These are phyloP conservation scores for Rhodamnia rubescens DNA, from an alignment of 345 rosid genomes.

Conservation along the genomic window DNA sequence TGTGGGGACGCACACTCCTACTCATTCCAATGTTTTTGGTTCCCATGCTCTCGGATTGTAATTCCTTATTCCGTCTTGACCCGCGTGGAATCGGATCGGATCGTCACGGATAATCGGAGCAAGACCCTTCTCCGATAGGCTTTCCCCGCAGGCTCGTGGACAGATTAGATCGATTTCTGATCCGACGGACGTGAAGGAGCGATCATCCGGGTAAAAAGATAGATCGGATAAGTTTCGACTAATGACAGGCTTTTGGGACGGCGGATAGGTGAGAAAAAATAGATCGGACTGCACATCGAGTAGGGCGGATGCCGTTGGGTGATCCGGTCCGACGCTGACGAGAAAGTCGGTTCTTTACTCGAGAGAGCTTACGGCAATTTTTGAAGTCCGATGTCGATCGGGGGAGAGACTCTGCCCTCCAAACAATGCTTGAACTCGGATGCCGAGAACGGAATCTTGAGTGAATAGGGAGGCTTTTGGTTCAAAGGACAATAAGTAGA, in stretches of 20 bases:
- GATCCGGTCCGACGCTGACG: background rate
- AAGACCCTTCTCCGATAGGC: background rate
- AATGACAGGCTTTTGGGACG: fast-evolving
- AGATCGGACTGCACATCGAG: background rate
- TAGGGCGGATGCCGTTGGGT: background rate
- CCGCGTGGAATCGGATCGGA: fast-evolving
- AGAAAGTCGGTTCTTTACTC: background rate
- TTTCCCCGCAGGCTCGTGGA: fast-evolving
- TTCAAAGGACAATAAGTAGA: too few species aligned
- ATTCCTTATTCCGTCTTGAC: background rate
- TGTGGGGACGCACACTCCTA: background rate
- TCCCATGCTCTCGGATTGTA: background rate
- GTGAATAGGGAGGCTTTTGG: too few species aligned
- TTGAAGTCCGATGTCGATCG: background rate
- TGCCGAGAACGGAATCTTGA: background rate
- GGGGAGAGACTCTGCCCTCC: background rate
- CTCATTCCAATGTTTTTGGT: background rate
- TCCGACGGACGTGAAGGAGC: background rate
- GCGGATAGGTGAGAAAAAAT: fast-evolving
- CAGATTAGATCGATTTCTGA: background rate
- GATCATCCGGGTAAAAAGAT: fast-evolving
- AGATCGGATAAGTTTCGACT: background rate
- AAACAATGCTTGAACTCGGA: background rate
- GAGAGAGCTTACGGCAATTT: background rate
- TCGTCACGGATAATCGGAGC: background rate